These are phyloP conservation scores for Neofusicoccum parvum DNA, from an alignment of 2,329 filamentous ascomycete genomes.

Conservation along the genomic window DNA sequence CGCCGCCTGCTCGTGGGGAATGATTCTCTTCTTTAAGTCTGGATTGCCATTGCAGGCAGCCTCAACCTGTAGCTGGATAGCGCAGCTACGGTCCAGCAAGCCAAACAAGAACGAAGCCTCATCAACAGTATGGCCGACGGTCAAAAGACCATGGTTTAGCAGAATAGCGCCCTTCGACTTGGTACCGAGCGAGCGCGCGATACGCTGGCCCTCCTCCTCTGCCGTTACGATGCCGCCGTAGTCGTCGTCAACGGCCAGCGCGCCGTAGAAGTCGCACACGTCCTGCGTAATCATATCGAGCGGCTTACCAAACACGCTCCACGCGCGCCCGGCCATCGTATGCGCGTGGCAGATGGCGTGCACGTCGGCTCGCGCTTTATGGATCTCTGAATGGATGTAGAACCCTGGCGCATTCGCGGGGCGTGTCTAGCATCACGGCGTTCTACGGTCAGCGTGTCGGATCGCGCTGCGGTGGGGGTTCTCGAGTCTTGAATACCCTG, in stretches of 20 bases:
- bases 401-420: slow-evolving; percentile 70
- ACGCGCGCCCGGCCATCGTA: slow-evolving; percentile 65
- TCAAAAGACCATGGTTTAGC: slow-evolving; percentile 72
- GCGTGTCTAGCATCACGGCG: slow-evolving; percentile 37
- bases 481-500: slow-evolving; percentile 24
- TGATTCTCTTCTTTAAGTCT: neutral
- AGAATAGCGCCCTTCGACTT: slow-evolving; percentile 66
- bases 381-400: slow-evolving; percentile 68
- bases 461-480: neutral
- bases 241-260: slow-evolving; percentile 65
- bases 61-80: slow-evolving; percentile 68
- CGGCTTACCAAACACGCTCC: slow-evolving; percentile 64
- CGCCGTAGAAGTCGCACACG: slow-evolving; percentile 64
- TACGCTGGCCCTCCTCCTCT: slow-evolving; percentile 64
- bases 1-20: neutral
- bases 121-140: slow-evolving; percentile 71
- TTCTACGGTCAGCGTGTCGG: neutral
- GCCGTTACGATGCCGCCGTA: slow-evolving; percentile 67
- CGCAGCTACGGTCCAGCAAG: slow-evolving; percentile 67
- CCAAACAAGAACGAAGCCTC: slow-evolving; percentile 73
- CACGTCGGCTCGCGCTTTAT: slow-evolving; percentile 66
- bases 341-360: slow-evolving; percentile 71
- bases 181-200: slow-evolving; percentile 63
- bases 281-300: slow-evolving; percentile 74
- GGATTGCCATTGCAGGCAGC: slow-evolving; percentile 49